Percentiles rank a stretch among this genome's conserved stretches.
Conservation (phyloP, 2,329 filamentous ascomycete species). For the Lecanicillium sp. region DNA sequence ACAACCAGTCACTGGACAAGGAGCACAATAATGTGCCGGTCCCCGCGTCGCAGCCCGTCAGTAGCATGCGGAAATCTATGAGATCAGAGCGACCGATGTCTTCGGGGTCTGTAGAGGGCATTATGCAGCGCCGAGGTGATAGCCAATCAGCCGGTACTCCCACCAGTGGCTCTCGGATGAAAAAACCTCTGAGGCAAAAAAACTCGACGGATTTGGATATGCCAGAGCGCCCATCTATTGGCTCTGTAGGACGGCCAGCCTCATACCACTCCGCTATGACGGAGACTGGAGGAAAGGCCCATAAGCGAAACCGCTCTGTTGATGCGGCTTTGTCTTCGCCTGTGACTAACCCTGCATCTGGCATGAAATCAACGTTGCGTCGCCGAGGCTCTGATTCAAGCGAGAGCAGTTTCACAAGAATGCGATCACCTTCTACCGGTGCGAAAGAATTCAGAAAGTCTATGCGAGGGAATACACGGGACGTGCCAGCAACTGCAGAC, state of each 20-base stretch:
- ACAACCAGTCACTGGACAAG: constrained; percentile 6
- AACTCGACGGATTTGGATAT: constrained; percentile 1
- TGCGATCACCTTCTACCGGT: constrained; percentile 36
- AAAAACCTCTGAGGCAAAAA: constrained; percentile 6
- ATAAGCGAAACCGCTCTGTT: constrained; percentile 17
- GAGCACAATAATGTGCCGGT: neutral
- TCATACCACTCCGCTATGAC: constrained; percentile 20
- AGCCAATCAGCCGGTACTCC: neutral
- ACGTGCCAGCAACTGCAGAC: constrained; percentile 20
- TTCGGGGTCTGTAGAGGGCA: neutral
- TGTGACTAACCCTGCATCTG: constrained; percentile 10
- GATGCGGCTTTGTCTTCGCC: constrained; percentile 11
- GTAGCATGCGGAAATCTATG: constrained; percentile 22
- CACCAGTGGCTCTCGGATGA: constrained; percentile 1
- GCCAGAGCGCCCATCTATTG: constrained; percentile 6
- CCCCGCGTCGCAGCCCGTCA: constrained; percentile 9
- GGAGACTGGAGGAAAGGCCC: constrained; percentile 11
- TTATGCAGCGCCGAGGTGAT: neutral
- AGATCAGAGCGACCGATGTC: constrained; percentile 6
- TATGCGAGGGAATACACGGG: constrained; percentile 46
- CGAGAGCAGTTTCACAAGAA: constrained; percentile 75
- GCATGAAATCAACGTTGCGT: constrained; percentile 28
- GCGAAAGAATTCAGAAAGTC: constrained; percentile 61
- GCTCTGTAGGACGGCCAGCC: constrained; percentile 15
- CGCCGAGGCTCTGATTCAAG: constrained; percentile 57